phyloP scores from a whole-genome alignment of 176 grass and related monocot species.

The Olyra latifolia region DNA sequence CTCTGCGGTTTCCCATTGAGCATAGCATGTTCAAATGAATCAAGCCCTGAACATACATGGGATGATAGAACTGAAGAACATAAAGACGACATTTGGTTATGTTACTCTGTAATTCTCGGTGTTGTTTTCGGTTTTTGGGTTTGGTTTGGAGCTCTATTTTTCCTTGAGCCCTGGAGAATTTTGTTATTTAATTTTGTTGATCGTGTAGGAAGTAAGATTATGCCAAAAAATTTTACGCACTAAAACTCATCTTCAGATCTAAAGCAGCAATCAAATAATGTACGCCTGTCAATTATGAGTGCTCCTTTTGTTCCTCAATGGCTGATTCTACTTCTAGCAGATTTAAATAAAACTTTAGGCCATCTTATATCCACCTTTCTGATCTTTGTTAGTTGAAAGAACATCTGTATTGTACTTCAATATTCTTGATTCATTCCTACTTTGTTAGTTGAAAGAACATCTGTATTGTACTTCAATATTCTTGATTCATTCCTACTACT shows the following conservation, averaged over 20 bases:
- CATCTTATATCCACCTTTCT: background rate
- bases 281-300: background rate
- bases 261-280: background rate
- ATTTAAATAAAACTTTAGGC: background rate
- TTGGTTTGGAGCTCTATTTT: conserved; percentile 29
- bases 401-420: background rate
- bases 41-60: background rate
- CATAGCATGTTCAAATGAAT: background rate
- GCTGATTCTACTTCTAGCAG: background rate
- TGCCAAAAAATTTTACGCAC: background rate
- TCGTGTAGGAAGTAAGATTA: conserved; percentile 13
- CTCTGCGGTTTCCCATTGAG: background rate
- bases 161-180: background rate
- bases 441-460: background rate
- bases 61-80: background rate
- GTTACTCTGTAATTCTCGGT: background rate
- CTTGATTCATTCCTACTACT: background rate
- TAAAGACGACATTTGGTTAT: conserved; percentile 24
- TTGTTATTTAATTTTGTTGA: conserved; percentile 23
- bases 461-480: background rate
- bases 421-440: background rate
- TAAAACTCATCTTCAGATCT: background rate
- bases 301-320: background rate
- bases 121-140: conserved; percentile 28
- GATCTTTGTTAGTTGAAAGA: background rate